These are phyloP conservation scores for Aspergillus coremiiformis DNA, from an alignment of 495 filamentous ascomycete species.

Conservation along the genomic window DNA sequence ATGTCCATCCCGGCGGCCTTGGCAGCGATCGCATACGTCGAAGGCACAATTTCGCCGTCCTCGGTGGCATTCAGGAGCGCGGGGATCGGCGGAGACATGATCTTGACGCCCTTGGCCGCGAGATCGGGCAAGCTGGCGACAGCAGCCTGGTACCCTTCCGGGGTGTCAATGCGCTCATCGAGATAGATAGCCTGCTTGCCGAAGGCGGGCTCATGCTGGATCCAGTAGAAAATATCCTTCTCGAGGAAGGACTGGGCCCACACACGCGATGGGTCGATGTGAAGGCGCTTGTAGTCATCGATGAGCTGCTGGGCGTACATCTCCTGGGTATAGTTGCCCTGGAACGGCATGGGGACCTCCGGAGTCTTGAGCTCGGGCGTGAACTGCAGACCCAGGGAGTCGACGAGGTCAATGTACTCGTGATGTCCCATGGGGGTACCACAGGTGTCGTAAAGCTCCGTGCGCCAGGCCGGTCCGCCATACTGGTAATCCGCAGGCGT, in stretches of 20 bases:
- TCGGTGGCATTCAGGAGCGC: constrained; percentile 13
- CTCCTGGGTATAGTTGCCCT: constrained; percentile 50
- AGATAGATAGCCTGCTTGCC: constrained; percentile 52
- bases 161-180: constrained; percentile 46
- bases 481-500: constrained; percentile 45
- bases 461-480: constrained; percentile 48
- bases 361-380: constrained; percentile 57
- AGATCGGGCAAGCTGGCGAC: constrained; percentile 17
- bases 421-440: constrained; percentile 45
- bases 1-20: constrained; percentile 49
- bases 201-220: constrained; percentile 48
- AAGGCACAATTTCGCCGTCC: constrained; percentile 14
- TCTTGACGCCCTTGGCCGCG: constrained; percentile 9
- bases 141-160: constrained; percentile 35
- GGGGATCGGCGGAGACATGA: constrained; percentile 17
- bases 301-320: constrained; percentile 52
- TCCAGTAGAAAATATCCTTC: constrained; percentile 54
- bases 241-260: constrained; percentile 55
- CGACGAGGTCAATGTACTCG: constrained; percentile 46
- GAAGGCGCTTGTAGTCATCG: constrained; percentile 45
- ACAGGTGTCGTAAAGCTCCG: constrained; percentile 52
- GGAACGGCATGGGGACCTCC: constrained; percentile 52
- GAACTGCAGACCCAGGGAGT: constrained; percentile 46
- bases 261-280: constrained; percentile 48
- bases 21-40: constrained; percentile 33